Conservation (phyloP, 2,329 filamentous ascomycete genomes). For the Aspergillus sp. region DNA sequence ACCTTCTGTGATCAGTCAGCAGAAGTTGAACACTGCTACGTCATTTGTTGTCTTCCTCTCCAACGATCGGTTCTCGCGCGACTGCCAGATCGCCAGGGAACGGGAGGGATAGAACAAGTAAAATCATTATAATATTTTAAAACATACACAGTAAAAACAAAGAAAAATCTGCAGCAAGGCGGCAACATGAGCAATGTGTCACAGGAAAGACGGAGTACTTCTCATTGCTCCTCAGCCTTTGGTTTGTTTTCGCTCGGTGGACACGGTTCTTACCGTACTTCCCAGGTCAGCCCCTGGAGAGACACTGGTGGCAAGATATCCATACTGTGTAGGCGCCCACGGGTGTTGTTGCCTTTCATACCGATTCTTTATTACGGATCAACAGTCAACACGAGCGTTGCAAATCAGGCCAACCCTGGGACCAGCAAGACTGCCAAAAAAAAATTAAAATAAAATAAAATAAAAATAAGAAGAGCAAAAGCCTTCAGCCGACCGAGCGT, state of each 20-base stretch:
- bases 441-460: background rate
- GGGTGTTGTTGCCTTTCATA: no score
- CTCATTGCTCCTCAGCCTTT: background rate
- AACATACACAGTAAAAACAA: no score
- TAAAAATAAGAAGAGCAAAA: background rate
- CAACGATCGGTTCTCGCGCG: background rate
- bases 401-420: background rate
- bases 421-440: background rate
- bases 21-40: background rate
- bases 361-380: background rate
- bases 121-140: no score
- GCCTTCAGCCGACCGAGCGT: constrained; percentile 4
- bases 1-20: no score
- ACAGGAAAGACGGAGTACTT: background rate
- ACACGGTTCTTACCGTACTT: no score
- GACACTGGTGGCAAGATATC: background rate
- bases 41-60: background rate
- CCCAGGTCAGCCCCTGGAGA: background rate
- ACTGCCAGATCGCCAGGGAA: no score
- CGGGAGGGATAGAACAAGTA: no score
- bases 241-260: no score
- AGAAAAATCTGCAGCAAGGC: no score
- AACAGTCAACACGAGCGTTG: background rate
- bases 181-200: background rate
- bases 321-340: background rate